These are phyloP conservation scores for Margaritispora aquatica DNA, from an alignment of 495 filamentous ascomycete species.

Conservation along the genomic window DNA sequence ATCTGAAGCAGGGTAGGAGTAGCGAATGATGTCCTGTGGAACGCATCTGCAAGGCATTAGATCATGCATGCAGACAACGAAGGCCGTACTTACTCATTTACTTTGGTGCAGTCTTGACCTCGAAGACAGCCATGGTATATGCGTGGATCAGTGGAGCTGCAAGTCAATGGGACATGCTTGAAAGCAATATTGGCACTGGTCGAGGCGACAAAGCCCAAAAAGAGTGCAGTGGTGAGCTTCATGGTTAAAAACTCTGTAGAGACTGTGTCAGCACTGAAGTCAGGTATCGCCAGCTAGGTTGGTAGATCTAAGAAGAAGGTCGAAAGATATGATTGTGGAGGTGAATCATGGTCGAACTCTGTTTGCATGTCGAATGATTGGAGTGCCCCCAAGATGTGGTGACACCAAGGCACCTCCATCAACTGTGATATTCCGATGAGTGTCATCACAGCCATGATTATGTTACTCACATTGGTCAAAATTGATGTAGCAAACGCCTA, in stretches of 20 bases:
- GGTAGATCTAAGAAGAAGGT: not conserved
- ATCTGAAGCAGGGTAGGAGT: not conserved
- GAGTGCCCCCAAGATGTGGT: not conserved
- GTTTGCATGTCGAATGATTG: not conserved
- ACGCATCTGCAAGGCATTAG: conserved; percentile 18
- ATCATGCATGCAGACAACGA: not conserved
- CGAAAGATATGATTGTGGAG: not conserved
- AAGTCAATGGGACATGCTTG: conserved; percentile 30
- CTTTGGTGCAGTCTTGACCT: conserved; percentile 31
- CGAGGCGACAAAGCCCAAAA: conserved; percentile 18
- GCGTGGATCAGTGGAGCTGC: conserved; percentile 18
- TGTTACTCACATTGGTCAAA: conserved; percentile 2
- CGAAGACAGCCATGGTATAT: conserved; percentile 30
- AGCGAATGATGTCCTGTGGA: conserved; percentile 3
- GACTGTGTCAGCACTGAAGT: not conserved
- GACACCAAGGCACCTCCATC: not conserved
- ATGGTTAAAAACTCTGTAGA: conserved; percentile 1
- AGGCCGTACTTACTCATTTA: conserved; percentile 25
- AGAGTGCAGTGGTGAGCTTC: conserved; percentile 13
- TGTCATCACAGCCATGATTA: not conserved
- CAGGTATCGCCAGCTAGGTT: not conserved
- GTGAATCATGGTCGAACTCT: not conserved
- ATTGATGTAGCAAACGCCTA: not conserved
- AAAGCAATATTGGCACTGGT: conserved; percentile 34
- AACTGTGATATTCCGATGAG: too few relatives aligned